Base-by-base conservation (phyloP, 805 yeast species). In the Torulaspora maleeae region DNA sequence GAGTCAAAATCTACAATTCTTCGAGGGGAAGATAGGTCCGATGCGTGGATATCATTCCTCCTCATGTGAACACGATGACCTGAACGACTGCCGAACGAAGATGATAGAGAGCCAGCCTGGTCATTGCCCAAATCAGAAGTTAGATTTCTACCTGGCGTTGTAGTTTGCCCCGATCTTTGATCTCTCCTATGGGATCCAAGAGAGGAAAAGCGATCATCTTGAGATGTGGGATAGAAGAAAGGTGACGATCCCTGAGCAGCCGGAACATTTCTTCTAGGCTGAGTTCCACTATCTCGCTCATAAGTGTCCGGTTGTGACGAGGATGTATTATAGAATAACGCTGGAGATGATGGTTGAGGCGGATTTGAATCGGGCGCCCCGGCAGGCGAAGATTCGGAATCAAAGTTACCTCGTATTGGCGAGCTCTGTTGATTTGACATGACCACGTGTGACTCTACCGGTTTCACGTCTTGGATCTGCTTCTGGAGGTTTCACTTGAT, bases 31-130 rank as follows among this genome's bases (percentile, higher is more conserved):
- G 87, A 77, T n/a, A 77, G 66, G 45, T 86, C 95, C 0, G 83
- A 73, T 0, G 83, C 77, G 60, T 83, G 83, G 41, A 88, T 73
- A 61, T 89, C 96, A 54, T 93, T 88, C 68, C 96, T 78, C 45
- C 79, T 71, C 58, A 83, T 73, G 27, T 64, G 73, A 41, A 80
- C 71, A 39, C 75, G 76, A 53, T 75, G 68, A 27, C 58, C 48
- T 48, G 60, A 27, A 53, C 77, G 69, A 32, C 60, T 49, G 53
- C 59, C 34, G 12, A 52, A 46, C 2, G 66, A 60, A 2, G 61
- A 52, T 10, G 54, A 45, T 15, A 27, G 36, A 16, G 46, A 47
- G 11, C 61, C 53, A 5, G 60, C 51, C 61, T 61, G 63, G 50
- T 77, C 80, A 17, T 78, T 72, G 55, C 82, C 68, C 29, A 67